Evolutionary conservation across 805 yeast genomes (phyloP), one percentile per base, ranked within the genome.

Genomic region (Teunomyces atbi): DNA sequence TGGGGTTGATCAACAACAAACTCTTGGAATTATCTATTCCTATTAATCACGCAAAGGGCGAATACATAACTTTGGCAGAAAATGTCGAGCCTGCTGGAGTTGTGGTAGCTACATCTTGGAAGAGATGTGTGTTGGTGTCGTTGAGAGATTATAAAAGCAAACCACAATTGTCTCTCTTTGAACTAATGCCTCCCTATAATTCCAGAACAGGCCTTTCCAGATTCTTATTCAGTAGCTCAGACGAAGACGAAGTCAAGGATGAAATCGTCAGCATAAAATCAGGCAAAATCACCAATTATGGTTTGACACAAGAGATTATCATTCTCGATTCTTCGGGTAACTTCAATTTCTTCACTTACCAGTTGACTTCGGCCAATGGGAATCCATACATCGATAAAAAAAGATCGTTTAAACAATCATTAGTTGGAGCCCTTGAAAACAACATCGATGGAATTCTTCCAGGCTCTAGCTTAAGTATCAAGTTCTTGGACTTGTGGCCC

Each of bases 61-160:
- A 91, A 59, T 59, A 61, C 26, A 69, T 89, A 13, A 77, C 81
- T 1, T 55, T 73, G 32, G 76, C 84, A 1, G 79, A 81, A 45
- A 78, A 78, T 49, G 73, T 84, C 8, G 89, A 83, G 52, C 91
- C 94, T 0, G 81, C 86, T 1, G 96, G 96, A 2, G 70, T 89
- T 4, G 71, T 84, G 0, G 58, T 85, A 6, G 78, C 89, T 6
- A 89, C 97, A 0, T 79, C 86, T 3, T 68, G 78, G 50, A 89
- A 89, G 19, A 72, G 91, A 49, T 79, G 84, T 36, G 61, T 84
- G 5, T 69, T 87, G 36, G 58, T 89, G 2, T 71, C 83, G 0
- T 67, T 90, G 27, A 77, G 85, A 50, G 94, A 89, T 61, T 71
- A 79, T 40, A 71, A 78, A 29, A 92, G 95, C 27, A 83, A 81